Evolutionary conservation across 192 early-diverging fungal genomes (phyloP), one percentile per base, ranked within the genome.

Genomic region (Rhizophlyctis rosea): DNA sequence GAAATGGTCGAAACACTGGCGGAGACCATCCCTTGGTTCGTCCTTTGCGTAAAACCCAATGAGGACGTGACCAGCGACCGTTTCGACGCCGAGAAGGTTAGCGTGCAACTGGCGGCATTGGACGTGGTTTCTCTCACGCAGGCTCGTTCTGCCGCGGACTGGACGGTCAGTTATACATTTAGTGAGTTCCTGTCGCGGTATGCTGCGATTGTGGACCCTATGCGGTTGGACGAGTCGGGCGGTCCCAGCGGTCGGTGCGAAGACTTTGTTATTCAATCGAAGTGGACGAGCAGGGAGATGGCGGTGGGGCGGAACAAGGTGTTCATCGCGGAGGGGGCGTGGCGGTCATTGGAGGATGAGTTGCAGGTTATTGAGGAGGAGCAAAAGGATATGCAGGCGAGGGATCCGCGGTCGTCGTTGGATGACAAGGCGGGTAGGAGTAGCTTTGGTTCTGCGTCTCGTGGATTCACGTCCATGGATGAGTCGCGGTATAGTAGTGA

Each of bases 31-130:
- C 71, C 86, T 4, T 98, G 93, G 90, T 78, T 88, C 33, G 79
- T 96, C 5, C 76, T 90, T 57, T 95, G 95, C 76, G 73, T 95
- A 21, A 71, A 85, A 29, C 85, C 91, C 4, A 86, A 90, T 57
- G 82, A 85, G 62, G 74, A 72, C 62, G 50, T 68, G 29, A 55
- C 70, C 5, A 71, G 69, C 3, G 76, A 79, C 54, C 35, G 51
- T 2, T 78, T 85, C 55, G 91, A 93, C 65, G 53, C 58, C 7
- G 79, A 76, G 55, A 78, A 78, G 34, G 77, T 98, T 44, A 79
- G 74, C 34, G 64, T 80, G 9, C 92, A 95, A 70, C 69, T 96
- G 4, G 71, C 81, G 4, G 77, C 81, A 13, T 76, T 89, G 51
- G 81, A 84, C 3, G 69, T 95, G n/a, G 79, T 81, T 18, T 86